phyloP scores from a whole-genome alignment of 805 yeast genomes.

The Metschnikowia peoriensis region DNA sequence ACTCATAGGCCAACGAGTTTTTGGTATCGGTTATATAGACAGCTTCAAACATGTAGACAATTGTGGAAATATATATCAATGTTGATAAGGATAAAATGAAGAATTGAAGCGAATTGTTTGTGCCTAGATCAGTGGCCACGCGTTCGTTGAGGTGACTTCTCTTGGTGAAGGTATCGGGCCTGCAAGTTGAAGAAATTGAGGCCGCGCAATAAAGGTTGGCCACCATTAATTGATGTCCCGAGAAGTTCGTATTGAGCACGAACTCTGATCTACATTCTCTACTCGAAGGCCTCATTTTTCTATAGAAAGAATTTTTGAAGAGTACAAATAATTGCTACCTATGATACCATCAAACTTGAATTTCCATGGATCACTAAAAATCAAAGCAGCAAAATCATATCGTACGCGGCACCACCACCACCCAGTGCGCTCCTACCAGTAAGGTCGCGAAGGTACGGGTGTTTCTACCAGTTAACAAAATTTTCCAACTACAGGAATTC shows the following conservation, averaged over 20 bases:
- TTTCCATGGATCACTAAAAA: neutral
- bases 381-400: too few relatives aligned
- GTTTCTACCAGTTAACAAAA: constrained; percentile 2
- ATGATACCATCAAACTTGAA: too few relatives aligned
- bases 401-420: too few relatives aligned
- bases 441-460: constrained; percentile 9
- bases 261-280: too few relatives aligned
- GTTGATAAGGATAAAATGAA: neutral
- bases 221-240: too few relatives aligned
- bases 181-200: neutral
- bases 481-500: neutral
- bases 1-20: constrained; percentile 36
- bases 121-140: too few relatives aligned
- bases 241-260: too few relatives aligned
- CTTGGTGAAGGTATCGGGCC: too few relatives aligned
- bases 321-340: too few relatives aligned
- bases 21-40: constrained; percentile 41
- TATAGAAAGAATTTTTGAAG: too few relatives aligned
- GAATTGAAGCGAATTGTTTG: neutral
- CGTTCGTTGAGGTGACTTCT: neutral
- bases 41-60: constrained; percentile 35
- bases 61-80: neutral
- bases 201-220: too few relatives aligned
- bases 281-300: too few relatives aligned
- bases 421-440: neutral